phyloP scores from a whole-genome alignment of 2,329 filamentous ascomycete genomes.

The Cladophialophora yegresii region DNA sequence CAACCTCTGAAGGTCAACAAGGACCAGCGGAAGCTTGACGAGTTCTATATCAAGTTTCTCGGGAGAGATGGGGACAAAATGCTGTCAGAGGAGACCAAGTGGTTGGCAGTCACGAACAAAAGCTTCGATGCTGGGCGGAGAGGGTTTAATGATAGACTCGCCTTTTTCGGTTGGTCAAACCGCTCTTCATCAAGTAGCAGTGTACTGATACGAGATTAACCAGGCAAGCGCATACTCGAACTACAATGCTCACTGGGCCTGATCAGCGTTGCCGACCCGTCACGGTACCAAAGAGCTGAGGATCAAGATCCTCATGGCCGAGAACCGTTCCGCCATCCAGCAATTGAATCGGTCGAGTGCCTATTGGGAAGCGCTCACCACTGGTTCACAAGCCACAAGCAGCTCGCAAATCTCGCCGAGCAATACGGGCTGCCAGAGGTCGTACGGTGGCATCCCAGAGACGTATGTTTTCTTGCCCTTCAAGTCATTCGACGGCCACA shows the following conservation, averaged over 20 bases:
- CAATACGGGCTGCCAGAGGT: slow-evolving; percentile 72
- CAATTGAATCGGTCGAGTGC: slow-evolving; percentile 72
- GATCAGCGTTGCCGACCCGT: slow-evolving; percentile 48
- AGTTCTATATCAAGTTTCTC: slow-evolving; percentile 74
- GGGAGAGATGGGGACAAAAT: slow-evolving; percentile 71
- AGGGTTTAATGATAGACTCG: slow-evolving; percentile 90
- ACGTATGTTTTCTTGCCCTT: slow-evolving; percentile 58
- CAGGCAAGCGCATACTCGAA: slow-evolving; percentile 65
- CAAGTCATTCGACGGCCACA: neutral
- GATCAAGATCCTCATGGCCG: slow-evolving; percentile 58
- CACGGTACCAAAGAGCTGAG: slow-evolving; percentile 41
- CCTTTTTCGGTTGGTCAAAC: slow-evolving; percentile 70
- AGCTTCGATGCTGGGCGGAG: slow-evolving; percentile 93
- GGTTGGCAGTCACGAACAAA: slow-evolving; percentile 96
- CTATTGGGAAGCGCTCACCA: slow-evolving; percentile 63
- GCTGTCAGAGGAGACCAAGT: slow-evolving; percentile 89
- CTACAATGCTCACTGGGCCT: slow-evolving; percentile 66
- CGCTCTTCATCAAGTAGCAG: neutral
- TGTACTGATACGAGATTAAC: neutral
- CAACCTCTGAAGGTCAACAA: slow-evolving; percentile 67
- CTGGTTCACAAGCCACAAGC: slow-evolving; percentile 63
- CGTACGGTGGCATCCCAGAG: slow-evolving; percentile 82
- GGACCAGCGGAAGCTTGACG: slow-evolving; percentile 71
- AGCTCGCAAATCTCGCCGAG: slow-evolving; percentile 67
- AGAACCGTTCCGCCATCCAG: slow-evolving; percentile 68